These are phyloP conservation scores for Thermomucor indicae-seudaticae DNA, from an alignment of 371 early-diverging fungal species.

Conservation along the genomic window DNA sequence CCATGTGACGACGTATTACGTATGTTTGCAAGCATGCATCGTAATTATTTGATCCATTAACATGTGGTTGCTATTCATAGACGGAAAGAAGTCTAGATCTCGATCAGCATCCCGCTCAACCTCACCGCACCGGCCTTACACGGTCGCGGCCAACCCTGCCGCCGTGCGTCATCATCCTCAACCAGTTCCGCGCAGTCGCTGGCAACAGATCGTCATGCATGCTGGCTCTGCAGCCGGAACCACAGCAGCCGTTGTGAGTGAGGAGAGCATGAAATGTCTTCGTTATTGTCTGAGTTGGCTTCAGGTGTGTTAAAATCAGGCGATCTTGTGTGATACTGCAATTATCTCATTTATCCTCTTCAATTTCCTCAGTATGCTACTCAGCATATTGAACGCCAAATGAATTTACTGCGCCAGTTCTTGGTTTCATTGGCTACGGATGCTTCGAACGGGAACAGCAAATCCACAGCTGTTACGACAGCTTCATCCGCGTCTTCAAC, in stretches of 20 bases:
- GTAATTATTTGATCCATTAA: neutral
- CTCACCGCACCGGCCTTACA: constrained; percentile 39
- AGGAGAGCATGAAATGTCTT: constrained; percentile 76
- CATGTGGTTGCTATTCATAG: too few relatives aligned
- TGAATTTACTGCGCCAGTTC: constrained; percentile 63
- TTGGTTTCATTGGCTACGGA: constrained; percentile 53
- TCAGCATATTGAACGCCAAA: constrained; percentile 78
- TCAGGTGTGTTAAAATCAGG: constrained; percentile 31
- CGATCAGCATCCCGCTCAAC: constrained; percentile 34
- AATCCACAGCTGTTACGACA: constrained; percentile 7
- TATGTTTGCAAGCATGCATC: constrained; percentile 1
- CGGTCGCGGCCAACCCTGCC: constrained; percentile 17
- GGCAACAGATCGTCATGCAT: constrained; percentile 71
- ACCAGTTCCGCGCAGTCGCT: constrained; percentile 46
- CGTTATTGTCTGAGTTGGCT: constrained; percentile 83
- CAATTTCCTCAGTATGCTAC: constrained; percentile 66
- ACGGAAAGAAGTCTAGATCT: constrained; percentile 19
- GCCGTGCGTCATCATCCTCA: constrained; percentile 12
- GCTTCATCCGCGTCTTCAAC: constrained; percentile 32
- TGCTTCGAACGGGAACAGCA: constrained; percentile 1
- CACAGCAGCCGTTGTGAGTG: constrained; percentile 71
- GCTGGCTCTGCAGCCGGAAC: constrained; percentile 67
- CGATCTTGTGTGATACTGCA: neutral
- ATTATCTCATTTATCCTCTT: neutral
- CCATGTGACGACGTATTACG: constrained; percentile 26